A percentile compares a stretch with the other conserved stretches of the same genome.
These are phyloP conservation scores for Septoria linicola DNA, from an alignment of 2,329 filamentous ascomycete species.

Conservation along the genomic window DNA sequence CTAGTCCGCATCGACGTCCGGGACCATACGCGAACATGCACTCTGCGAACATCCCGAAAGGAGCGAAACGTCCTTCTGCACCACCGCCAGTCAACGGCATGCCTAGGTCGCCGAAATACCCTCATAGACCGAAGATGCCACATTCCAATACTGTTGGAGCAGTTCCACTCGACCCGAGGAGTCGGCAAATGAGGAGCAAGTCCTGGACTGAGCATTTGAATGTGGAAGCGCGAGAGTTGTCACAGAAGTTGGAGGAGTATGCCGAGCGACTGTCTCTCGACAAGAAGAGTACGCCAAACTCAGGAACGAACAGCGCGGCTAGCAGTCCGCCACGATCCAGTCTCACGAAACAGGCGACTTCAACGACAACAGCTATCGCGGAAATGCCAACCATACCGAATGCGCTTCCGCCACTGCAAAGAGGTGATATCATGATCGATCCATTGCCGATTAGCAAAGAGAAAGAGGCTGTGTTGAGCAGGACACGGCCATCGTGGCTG, in stretches of 20 bases:
- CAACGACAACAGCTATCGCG: conserved; percentile 36
- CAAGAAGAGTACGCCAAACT: conserved; percentile 49
- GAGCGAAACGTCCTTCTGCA: conserved; percentile 36
- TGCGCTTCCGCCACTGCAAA: conserved; percentile 56
- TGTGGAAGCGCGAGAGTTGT: conserved; percentile 70
- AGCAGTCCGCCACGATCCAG: conserved; percentile 41
- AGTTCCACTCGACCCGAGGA: conserved; percentile 31
- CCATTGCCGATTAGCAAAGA: conserved; percentile 81
- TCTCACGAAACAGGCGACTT: conserved; percentile 23
- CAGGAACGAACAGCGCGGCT: conserved; percentile 23
- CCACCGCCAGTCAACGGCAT: conserved; percentile 29
- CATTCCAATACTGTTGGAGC: conserved; percentile 35
- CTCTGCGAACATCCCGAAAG: conserved; percentile 39
- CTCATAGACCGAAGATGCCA: conserved; percentile 30
- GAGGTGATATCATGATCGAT: conserved; percentile 79
- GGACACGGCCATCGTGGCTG: conserved; percentile 76
- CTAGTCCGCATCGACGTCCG: conserved; percentile 37
- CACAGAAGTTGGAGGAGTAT: conserved; percentile 77
- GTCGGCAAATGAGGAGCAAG: conserved; percentile 50
- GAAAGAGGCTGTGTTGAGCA: conserved; percentile 78
- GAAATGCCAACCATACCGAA: conserved; percentile 49
- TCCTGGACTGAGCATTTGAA: conserved; percentile 75
- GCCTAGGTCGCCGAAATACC: conserved; percentile 34
- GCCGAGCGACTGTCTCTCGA: conserved; percentile 49
- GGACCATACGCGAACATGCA: conserved; percentile 33